These are phyloP conservation scores for Pleurotus eryngii DNA, from an alignment of 768 basidiomycete species.

Conservation along the genomic window DNA sequence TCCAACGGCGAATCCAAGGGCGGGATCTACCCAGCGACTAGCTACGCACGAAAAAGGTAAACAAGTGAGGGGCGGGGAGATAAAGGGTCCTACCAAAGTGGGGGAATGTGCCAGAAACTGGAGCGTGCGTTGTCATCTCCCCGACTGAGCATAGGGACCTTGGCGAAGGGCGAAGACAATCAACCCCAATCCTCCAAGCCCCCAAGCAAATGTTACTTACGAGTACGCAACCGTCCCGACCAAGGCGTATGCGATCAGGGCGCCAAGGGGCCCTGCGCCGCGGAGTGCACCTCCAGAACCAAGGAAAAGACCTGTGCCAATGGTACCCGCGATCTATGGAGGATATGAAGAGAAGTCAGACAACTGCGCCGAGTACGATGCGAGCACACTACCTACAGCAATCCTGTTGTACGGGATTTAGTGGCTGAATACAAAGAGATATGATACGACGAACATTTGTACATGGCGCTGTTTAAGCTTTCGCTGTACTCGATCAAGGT, in stretches of 20 bases:
- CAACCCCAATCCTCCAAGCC: too few relatives aligned
- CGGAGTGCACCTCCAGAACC: slow-evolving; percentile 62
- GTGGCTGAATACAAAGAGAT: neutral
- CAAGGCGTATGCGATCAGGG: slow-evolving; percentile 58
- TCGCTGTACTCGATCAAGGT: slow-evolving; percentile 69
- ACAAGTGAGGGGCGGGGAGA: neutral
- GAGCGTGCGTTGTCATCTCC: slow-evolving; percentile 80
- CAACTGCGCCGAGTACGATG: neutral
- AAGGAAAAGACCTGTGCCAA: slow-evolving; percentile 73
- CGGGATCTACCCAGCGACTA: slow-evolving; percentile 55
- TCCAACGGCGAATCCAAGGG: slow-evolving; percentile 55
- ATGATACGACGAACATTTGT: slow-evolving; percentile 53
- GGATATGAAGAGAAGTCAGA: neutral
- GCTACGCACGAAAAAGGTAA: slow-evolving; percentile 24
- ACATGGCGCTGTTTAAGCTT: slow-evolving; percentile 75
- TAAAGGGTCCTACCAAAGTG: slow-evolving; percentile 48
- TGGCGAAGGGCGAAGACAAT: neutral
- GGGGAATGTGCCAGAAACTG: slow-evolving; percentile 76
- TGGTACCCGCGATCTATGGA: slow-evolving; percentile 64
- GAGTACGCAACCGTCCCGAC: slow-evolving; percentile 68
- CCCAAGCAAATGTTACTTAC: slow-evolving; percentile 29
- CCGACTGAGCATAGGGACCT: slow-evolving; percentile 65
- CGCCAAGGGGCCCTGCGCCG: slow-evolving; percentile 64
- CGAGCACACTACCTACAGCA: slow-evolving; percentile 41
- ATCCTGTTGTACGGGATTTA: slow-evolving; percentile 38